Percentiles rank a stretch among this genome's conserved stretches.
These are phyloP conservation scores for Vitis rupestris DNA, from an alignment of 164 flowering plant genomes.

Conservation along the genomic window DNA sequence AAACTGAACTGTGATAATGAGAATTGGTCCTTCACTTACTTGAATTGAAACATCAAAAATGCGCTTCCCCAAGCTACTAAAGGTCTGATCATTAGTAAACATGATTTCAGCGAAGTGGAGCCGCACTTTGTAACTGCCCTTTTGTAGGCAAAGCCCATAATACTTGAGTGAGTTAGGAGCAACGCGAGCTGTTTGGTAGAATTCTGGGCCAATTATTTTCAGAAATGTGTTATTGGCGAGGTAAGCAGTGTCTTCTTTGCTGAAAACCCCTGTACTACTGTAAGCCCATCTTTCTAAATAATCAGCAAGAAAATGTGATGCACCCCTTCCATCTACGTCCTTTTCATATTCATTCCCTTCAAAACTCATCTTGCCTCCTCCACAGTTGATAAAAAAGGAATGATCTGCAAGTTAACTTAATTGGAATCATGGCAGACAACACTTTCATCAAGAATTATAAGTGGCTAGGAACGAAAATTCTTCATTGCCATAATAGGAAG, in stretches of 20 bases:
- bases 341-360: conserved; percentile 50
- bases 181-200: conserved; percentile 62
- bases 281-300: conserved; percentile 52
- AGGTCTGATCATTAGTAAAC: conserved; percentile 48
- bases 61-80: conserved; percentile 59
- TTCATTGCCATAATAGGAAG: too few species aligned
- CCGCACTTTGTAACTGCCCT: conserved; percentile 67
- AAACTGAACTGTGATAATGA: neutral
- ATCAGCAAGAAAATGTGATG: conserved; percentile 31
- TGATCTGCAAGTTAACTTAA: conserved; percentile 36
- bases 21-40: conserved; percentile 31
- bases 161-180: conserved; percentile 74
- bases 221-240: conserved; percentile 21
- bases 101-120: conserved; percentile 89
- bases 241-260: conserved; percentile 18
- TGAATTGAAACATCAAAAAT: conserved; percentile 79
- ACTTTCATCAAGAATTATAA: too few species aligned
- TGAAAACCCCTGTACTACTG: conserved; percentile 57
- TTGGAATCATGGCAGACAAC: too few species aligned
- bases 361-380: conserved; percentile 36
- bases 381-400: conserved; percentile 74
- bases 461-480: too few species aligned
- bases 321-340: conserved; percentile 36
- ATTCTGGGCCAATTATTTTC: conserved; percentile 20
- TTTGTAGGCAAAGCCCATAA: conserved; percentile 69